Conservation (phyloP, 2,329 filamentous ascomycete genomes). For the Penicillium sclerotigenum region DNA sequence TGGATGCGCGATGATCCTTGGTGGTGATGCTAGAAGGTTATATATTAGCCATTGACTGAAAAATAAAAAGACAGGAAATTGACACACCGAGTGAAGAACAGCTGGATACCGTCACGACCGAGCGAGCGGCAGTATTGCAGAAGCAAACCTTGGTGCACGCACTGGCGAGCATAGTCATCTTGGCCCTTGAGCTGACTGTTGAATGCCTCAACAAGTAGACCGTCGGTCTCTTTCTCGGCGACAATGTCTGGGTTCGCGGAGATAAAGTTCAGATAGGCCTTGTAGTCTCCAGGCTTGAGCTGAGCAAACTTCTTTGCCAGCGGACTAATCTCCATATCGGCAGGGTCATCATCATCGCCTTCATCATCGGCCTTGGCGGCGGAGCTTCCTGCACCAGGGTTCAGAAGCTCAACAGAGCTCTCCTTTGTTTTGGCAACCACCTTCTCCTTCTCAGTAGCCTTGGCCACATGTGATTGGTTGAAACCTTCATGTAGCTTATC, state of each 20-base stretch:
- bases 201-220: slow-evolving; percentile 85
- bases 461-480: slow-evolving; percentile 77
- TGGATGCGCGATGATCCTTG: slow-evolving; percentile 81
- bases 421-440: slow-evolving; percentile 41
- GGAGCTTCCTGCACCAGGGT: slow-evolving; percentile 54
- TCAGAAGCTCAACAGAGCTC: slow-evolving; percentile 66
- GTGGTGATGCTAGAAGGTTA: slow-evolving; percentile 65
- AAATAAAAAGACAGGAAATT: not conserved
- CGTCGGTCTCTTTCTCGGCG: slow-evolving; percentile 82
- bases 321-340: slow-evolving; percentile 70
- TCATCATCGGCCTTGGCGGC: slow-evolving; percentile 55
- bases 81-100: slow-evolving; percentile 84
- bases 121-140: slow-evolving; percentile 93
- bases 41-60: slow-evolving; percentile 7
- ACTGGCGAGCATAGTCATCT: slow-evolving; percentile 68
- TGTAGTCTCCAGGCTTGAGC: slow-evolving; percentile 74
- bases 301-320: slow-evolving; percentile 77
- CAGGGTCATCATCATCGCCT: slow-evolving; percentile 60
- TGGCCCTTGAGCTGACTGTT: slow-evolving; percentile 76
- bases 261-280: slow-evolving; percentile 71
- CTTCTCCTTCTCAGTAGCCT: slow-evolving; percentile 51
- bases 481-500: slow-evolving; percentile 87
- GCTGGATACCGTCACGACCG: slow-evolving; percentile 77
- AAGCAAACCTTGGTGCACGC: slow-evolving; percentile 87
- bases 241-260: slow-evolving; percentile 74